These are phyloP conservation scores for Trichophyton schoenleinii DNA, from an alignment of 2,329 filamentous ascomycete genomes.

Conservation along the genomic window DNA sequence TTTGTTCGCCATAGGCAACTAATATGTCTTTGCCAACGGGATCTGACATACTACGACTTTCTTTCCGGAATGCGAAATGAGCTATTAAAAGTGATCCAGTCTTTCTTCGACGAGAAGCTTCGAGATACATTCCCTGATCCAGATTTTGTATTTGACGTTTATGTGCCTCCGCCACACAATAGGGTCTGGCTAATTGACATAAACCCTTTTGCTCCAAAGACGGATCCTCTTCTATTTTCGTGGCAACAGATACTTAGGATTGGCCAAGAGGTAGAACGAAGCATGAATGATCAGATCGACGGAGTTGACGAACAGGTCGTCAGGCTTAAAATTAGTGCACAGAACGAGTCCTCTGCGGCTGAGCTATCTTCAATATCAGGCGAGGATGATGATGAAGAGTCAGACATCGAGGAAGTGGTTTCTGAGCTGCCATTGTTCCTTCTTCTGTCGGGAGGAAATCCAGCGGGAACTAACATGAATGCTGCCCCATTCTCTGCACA, in stretches of 20 bases:
- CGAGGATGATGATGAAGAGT: conserved; percentile 20
- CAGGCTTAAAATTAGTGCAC: background rate
- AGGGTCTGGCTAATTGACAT: conserved; percentile 81
- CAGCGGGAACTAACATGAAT: conserved; percentile 75
- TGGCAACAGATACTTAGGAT: conserved; percentile 66
- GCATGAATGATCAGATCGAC: conserved; percentile 36
- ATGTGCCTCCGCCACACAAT: conserved; percentile 64
- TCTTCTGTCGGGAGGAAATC: conserved; percentile 70
- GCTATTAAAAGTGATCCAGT: conserved; percentile 54
- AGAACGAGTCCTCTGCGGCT: conserved; percentile 1
- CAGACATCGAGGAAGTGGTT: conserved; percentile 44
- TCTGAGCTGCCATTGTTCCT: conserved; percentile 53
- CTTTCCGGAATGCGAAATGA: conserved; percentile 54
- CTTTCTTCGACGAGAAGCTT: conserved; percentile 65
- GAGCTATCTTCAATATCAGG: background rate
- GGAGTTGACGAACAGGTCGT: conserved; percentile 9
- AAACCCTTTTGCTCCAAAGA: conserved; percentile 84
- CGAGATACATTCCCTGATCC: conserved; percentile 69
- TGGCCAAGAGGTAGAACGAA: conserved; percentile 1
- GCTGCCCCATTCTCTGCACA: conserved; percentile 86
- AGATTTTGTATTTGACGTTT: conserved; percentile 83
- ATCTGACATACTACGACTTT: conserved; percentile 83
- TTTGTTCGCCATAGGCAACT: conserved; percentile 77
- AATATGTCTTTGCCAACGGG: conserved; percentile 74
- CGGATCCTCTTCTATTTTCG: conserved; percentile 76